phyloP scores from a whole-genome alignment of 73 alveolate species.

The Uronychia setigera region DNA sequence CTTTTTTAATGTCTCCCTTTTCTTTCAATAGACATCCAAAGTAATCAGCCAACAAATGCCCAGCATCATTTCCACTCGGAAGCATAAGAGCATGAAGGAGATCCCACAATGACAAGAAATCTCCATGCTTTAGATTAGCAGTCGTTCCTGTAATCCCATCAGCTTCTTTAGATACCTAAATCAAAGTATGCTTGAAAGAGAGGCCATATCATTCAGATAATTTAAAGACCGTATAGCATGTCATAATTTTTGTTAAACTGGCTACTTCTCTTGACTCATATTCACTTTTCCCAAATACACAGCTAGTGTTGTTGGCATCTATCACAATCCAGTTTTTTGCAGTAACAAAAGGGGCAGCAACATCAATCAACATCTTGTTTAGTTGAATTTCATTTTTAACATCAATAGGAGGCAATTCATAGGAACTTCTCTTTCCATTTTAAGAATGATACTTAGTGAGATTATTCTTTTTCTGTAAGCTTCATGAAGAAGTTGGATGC shows the following conservation, averaged over 20 bases:
- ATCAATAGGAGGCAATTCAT: not conserved
- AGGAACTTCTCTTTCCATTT: not conserved
- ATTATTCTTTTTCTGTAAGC: not conserved
- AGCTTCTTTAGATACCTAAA: not conserved
- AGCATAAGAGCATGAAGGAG: slow-evolving; percentile 75
- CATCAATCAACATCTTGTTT: not conserved
- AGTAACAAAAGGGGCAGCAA: slow-evolving; percentile 47
- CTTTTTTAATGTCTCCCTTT: not conserved
- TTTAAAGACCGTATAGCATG: slow-evolving; percentile 6
- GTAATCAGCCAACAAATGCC: slow-evolving; percentile 42
- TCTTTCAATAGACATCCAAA: slow-evolving; percentile 18
- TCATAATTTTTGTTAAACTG: slow-evolving; percentile 32
- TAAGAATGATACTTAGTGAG: not conserved
- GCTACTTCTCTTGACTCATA: slow-evolving; percentile 15
- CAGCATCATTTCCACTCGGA: slow-evolving; percentile 67
- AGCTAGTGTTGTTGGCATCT: slow-evolving; percentile 21
- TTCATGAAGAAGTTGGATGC: not conserved
- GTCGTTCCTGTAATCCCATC: slow-evolving; percentile 64
- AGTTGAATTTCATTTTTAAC: not conserved
- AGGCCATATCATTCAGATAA: not conserved
- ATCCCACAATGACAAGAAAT: slow-evolving; percentile 62
- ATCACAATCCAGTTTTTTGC: slow-evolving; percentile 58
- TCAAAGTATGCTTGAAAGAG: not conserved
- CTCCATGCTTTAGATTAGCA: slow-evolving; percentile 67
- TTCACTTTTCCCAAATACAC: slow-evolving; percentile 15